Base-by-base conservation (phyloP, 1,284 basidiomycete genomes). In the Stereum hirsutum region DNA sequence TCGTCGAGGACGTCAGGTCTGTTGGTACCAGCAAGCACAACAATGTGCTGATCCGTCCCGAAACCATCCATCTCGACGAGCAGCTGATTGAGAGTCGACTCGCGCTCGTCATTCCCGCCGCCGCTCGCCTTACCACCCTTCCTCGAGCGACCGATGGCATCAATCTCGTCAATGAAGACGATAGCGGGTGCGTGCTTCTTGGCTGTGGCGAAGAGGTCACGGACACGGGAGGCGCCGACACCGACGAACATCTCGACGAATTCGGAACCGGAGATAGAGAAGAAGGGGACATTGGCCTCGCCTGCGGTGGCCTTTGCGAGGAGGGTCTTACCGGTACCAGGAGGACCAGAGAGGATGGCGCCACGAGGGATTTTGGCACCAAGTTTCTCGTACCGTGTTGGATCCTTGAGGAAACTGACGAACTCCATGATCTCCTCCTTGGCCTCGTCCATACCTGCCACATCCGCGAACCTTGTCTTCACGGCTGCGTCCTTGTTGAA, bases 361-460 rank as follows among this genome's bases (percentile, higher is more conserved):
- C 95, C 96, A 41, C 95, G 89, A 45, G 96, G 96, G 51, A 99
- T 99, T 72, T 98, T 99, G 50, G 95, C 96, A 49, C 96, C 95
- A 30, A 99, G 78, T 58, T 85, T 89, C 68, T 98, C 90, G 66
- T 98, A 99, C 62, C 88, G 88, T 36, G 80, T 68, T 6, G 95
- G 95, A 53, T 98, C 89, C 71, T 98, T 98, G 59, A 99, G 74
- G 72, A 99, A 99, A 57, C 94, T 95, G 61, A 99, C 96, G 59
- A 99, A 99, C 64, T 99, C 95, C 91, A 98, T 97, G 55, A 99
- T 96, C 70, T 99, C 95, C 69, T 95, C 89, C 72, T 99, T 99
- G 43, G 94, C 95, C 66, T 99, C 95, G 67, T 99, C 95, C 94
- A 98, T 98, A 36, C 95, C 95, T 23, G 95, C 95, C 19, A 99